Evolutionary conservation across 441 rosid genomes (phyloP), one percentile per base, ranked within the genome.

Genomic region (Euphorbia schlechtendalii): DNA sequence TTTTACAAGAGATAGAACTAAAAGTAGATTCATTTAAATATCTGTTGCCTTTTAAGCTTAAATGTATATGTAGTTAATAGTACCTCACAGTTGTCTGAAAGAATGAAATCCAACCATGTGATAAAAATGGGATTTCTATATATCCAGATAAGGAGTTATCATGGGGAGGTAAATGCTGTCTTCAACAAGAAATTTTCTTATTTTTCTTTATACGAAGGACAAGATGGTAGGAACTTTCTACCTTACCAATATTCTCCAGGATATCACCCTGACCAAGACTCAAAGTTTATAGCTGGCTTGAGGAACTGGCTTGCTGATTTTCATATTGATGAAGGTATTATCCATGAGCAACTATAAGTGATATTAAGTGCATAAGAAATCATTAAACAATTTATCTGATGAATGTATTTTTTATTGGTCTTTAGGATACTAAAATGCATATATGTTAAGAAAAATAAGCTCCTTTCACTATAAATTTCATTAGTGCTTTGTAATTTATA

Each of bases 241-340:
- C 86, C 91, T 67, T 90, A 90, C 70, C 91, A 86, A 73, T 69
- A 43, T 64, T 82, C 92, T 61, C 67, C 77, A 24, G 78, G 73
- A 73, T 88, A 83, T 81, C 63, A 15, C 5, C 68, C 56, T 5
- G 80, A 73, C 56, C 70, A 49, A 67, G 82, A 82, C 74, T 81
- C 80, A 58, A 84, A 80, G 67, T 77, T 71, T 28, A 69, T 84
- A 24, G 65, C 30, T 15, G 68, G 70, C 52, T 63, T 93, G 67
- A 72, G 86, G 74, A 82, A 79, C 63, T 81, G 85, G 83, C 53
- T 81, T 55, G 57, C 67, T 13, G 65, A 67, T 63, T 71, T 69
- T 51, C 66, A 64, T 67, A 36, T 67, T 68, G 70, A 71, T 71
- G 66, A 72, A 70, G 98, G 96, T 88, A 73, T 27, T 52, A 66